phyloP scores from a whole-genome alignment of 2,329 filamentous ascomycete species.

The Hymenoscyphus scutula region DNA sequence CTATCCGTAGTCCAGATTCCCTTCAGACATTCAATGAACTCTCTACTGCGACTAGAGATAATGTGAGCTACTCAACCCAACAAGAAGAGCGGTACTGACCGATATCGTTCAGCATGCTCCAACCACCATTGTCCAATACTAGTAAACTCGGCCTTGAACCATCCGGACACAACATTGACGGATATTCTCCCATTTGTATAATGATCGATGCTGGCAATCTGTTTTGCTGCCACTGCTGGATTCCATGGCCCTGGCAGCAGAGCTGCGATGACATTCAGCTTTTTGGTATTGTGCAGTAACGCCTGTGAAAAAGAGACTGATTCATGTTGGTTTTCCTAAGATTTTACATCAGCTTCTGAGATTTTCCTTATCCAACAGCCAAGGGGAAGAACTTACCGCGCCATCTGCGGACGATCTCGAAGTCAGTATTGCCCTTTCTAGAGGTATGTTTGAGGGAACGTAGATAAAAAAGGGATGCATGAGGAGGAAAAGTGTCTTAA shows the following conservation, averaged over 20 bases:
- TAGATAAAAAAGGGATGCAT: too few species aligned
- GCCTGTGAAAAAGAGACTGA: slow-evolving; percentile 52
- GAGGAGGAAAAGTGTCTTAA: too few species aligned
- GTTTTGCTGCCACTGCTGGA: slow-evolving; percentile 51
- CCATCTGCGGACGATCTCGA: too few species aligned
- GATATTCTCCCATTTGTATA: slow-evolving; percentile 51
- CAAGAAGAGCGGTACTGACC: slow-evolving; percentile 21
- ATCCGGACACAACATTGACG: slow-evolving; percentile 52
- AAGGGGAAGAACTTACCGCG: slow-evolving; percentile 34
- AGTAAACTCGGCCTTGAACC: slow-evolving; percentile 53
- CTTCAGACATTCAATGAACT: slow-evolving; percentile 50
- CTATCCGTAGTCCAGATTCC: slow-evolving; percentile 51
- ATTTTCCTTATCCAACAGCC: not conserved
- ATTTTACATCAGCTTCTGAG: not conserved
- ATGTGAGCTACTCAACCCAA: not conserved
- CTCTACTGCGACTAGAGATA: slow-evolving; percentile 39
- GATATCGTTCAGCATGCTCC: slow-evolving; percentile 51
- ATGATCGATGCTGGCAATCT: slow-evolving; percentile 52
- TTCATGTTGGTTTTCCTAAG: slow-evolving; percentile 45
- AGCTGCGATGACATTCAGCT: slow-evolving; percentile 50
- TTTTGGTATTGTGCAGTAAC: slow-evolving; percentile 45
- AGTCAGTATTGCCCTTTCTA: too few species aligned
- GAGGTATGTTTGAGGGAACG: too few species aligned
- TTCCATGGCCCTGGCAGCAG: slow-evolving; percentile 51
- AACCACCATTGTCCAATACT: slow-evolving; percentile 54